Conservation (phyloP, 1,284 basidiomycete species). For the Tilletiaria anomala region DNA sequence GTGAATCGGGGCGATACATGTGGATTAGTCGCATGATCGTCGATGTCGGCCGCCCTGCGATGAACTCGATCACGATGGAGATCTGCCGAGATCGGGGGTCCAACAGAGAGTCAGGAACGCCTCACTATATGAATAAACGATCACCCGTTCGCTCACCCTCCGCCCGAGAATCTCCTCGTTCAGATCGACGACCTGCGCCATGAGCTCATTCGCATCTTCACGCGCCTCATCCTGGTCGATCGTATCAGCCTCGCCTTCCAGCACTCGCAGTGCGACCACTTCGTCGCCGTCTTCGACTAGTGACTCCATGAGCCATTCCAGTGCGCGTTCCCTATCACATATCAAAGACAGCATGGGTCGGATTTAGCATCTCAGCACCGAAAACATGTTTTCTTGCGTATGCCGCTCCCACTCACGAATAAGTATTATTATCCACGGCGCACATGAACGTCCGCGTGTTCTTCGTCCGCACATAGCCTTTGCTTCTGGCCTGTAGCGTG, state of each 20-base stretch:
- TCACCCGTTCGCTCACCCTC: constrained; percentile 45
- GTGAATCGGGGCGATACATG: constrained; percentile 82
- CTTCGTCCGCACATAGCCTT: constrained; percentile 62
- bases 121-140: no score
- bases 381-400: no score
- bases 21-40: constrained; percentile 66
- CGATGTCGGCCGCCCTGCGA: constrained; percentile 59
- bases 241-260: constrained; percentile 63
- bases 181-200: constrained; percentile 66
- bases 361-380: no score
- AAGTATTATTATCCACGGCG: constrained; percentile 62
- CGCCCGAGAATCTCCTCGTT: constrained; percentile 65
- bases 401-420: no score
- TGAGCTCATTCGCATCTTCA: constrained; percentile 71
- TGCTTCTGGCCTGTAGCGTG: constrained; percentile 59
- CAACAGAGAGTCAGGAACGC: neutral
- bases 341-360: constrained; percentile 1
- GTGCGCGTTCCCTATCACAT: constrained; percentile 31
- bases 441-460: constrained; percentile 81
- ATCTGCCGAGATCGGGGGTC: constrained; percentile 45
- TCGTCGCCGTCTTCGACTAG: constrained; percentile 88
- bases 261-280: constrained; percentile 75
- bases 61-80: constrained; percentile 82
- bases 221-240: constrained; percentile 57
- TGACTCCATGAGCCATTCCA: constrained; percentile 51